Conservation (phyloP, 139 green algal species). For the Chlamydomonas incerta region DNA sequence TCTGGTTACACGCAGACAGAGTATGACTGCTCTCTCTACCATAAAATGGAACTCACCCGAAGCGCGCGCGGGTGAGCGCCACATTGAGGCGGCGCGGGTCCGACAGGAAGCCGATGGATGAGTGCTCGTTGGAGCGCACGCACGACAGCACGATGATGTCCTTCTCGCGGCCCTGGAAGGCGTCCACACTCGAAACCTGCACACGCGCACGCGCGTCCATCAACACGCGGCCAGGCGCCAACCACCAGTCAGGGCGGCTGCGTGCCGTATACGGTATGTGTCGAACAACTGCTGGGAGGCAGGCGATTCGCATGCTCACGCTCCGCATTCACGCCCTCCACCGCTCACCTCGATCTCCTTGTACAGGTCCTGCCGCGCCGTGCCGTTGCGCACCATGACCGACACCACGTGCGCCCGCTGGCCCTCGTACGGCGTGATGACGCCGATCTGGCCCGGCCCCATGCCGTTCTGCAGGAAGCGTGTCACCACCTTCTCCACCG, state of each 20-base stretch:
- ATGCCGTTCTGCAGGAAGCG: constrained; percentile 77
- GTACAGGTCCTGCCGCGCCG: constrained; percentile 90
- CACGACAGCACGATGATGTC: constrained; percentile 98
- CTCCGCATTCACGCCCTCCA: no score
- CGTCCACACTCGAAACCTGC: constrained; percentile 84
- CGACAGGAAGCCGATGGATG: constrained; percentile 96
- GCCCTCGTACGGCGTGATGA: constrained; percentile 99
- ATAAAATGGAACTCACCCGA: background rate
- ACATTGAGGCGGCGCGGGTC: constrained; percentile 97
- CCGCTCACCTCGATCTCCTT: constrained; percentile 80
- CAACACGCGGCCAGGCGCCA: no score
- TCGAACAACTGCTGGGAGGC: no score
- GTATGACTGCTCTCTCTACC: no score
- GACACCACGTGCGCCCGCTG: constrained; percentile 92
- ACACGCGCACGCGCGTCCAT: no score
- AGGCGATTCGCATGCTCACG: background rate
- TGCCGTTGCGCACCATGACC: constrained; percentile 83
- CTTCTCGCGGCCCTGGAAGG: constrained; percentile 97
- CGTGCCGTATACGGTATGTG: no score
- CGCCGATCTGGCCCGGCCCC: constrained; percentile 78
- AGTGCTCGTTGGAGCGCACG: constrained; percentile 95
- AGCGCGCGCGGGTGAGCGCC: constrained; percentile 92
- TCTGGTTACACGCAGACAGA: no score
- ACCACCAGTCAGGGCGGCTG: no score
- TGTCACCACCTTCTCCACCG: constrained; percentile 95